A percentile compares a stretch with the other conserved stretches of the same genome.
Evolutionary conservation across 2,329 filamentous ascomycete species (phyloP).

Genomic region (Talaromyces piceae): DNA sequence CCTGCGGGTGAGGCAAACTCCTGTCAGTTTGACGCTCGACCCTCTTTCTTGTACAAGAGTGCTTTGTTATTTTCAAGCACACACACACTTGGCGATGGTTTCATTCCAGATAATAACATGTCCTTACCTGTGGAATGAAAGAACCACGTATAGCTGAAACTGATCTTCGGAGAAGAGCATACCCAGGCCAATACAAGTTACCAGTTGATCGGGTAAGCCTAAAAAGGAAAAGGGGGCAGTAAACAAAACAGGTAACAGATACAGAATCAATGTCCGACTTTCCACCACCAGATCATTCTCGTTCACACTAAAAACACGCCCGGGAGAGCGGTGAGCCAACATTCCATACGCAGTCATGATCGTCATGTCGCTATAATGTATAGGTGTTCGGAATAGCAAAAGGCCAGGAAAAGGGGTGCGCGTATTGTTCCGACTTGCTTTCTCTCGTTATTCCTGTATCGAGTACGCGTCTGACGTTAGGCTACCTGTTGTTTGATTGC

Average conservation of each 20-base stretch:
- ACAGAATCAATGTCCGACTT: too few relatives aligned
- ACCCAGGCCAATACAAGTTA: neutral
- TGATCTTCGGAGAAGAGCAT: too few relatives aligned
- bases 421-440: neutral
- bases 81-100: too few relatives aligned
- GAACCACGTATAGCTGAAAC: too few relatives aligned
- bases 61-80: too few relatives aligned
- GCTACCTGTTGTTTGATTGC: neutral
- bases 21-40: too few relatives aligned
- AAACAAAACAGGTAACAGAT: too few relatives aligned
- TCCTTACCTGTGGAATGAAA: too few relatives aligned
- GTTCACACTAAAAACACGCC: neutral
- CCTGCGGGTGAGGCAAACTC: neutral
- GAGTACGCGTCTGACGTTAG: neutral
- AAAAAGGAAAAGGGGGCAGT: neutral
- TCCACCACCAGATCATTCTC: neutral
- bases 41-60: too few relatives aligned
- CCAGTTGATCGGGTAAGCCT: neutral
- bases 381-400: neutral
- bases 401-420: neutral
- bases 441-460: neutral
- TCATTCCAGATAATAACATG: too few relatives aligned
- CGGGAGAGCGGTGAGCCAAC: neutral
- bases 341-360: neutral
- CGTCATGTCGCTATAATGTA: neutral